Conservation (phyloP, 371 early-diverging fungal species). For the Umbelopsis sp. region DNA sequence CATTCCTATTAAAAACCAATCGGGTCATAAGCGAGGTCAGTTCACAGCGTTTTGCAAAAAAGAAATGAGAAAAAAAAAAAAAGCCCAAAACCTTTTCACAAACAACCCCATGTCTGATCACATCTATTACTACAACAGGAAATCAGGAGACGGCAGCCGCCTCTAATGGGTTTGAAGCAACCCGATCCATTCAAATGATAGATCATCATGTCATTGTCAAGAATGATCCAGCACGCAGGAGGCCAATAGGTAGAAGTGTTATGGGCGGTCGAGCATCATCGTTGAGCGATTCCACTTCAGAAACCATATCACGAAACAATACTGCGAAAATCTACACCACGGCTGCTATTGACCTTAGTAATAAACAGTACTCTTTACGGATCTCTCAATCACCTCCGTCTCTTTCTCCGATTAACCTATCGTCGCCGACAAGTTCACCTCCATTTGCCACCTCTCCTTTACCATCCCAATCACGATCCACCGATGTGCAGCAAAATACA, state of each 20-base stretch:
- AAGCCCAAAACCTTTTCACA: not conserved
- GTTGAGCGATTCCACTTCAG: constrained; percentile 15
- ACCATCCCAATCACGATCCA: not conserved
- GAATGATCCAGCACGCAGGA: not conserved
- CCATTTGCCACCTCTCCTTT: constrained; percentile 14
- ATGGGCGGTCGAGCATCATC: constrained; percentile 19
- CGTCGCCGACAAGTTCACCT: constrained; percentile 14
- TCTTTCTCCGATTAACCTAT: constrained; percentile 6
- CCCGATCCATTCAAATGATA: constrained; percentile 3
- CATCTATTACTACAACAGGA: constrained; percentile 16
- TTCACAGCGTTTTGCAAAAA: too few species aligned
- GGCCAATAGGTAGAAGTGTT: constrained; percentile 6
- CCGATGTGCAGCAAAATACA: not conserved
- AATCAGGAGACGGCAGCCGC: constrained; percentile 11
- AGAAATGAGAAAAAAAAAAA: not conserved
- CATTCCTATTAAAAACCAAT: constrained; percentile 1
- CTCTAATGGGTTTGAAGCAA: constrained; percentile 7
- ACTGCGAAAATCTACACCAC: not conserved
- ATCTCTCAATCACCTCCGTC: constrained; percentile 13
- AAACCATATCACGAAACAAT: not conserved
- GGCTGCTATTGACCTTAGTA: not conserved
- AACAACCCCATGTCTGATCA: constrained; percentile 4
- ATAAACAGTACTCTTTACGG: not conserved
- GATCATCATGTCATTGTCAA: constrained; percentile 7
- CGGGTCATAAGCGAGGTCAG: constrained; percentile 18